A percentile compares a stretch with the other conserved stretches of the same genome.
Conservation (phyloP, 306 rosid species). For the Urtica urens region DNA sequence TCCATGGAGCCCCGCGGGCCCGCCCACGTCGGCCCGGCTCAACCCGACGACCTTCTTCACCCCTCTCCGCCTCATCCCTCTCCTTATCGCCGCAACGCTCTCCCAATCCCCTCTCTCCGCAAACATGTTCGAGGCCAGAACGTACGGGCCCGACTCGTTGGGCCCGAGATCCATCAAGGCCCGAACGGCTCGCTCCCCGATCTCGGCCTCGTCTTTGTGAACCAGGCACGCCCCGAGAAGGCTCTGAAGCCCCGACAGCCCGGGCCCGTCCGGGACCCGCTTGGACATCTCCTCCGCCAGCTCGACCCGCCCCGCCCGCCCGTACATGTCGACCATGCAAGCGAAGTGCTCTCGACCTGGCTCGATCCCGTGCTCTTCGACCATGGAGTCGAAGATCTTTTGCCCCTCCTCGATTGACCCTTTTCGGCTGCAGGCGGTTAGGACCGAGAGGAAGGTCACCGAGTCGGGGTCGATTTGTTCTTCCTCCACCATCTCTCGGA, state of each 20-base stretch:
- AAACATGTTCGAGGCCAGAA: slow-evolving; percentile 60
- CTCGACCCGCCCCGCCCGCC: slow-evolving; percentile 53
- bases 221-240: slow-evolving; percentile 66
- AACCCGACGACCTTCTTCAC: slow-evolving; percentile 70
- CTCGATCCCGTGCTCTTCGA: slow-evolving; percentile 41
- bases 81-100: slow-evolving; percentile 61
- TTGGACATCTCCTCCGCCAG: slow-evolving; percentile 52
- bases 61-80: slow-evolving; percentile 57
- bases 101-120: slow-evolving; percentile 84
- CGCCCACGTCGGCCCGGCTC: slow-evolving; percentile 70
- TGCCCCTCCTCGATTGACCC: slow-evolving; percentile 65
- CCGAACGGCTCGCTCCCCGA: slow-evolving; percentile 48
- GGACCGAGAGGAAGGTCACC: slow-evolving; percentile 62
- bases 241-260: slow-evolving; percentile 60
- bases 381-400: slow-evolving; percentile 42
- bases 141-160: slow-evolving; percentile 53
- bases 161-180: slow-evolving; percentile 56
- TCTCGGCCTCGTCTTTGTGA: slow-evolving; percentile 57
- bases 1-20: slow-evolving; percentile 49
- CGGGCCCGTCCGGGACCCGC: slow-evolving; percentile 54
- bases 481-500: slow-evolving; percentile 45
- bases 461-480: slow-evolving; percentile 47
- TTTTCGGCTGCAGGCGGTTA: slow-evolving; percentile 65
- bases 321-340: slow-evolving; percentile 71
- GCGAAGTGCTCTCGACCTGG: slow-evolving; percentile 63